phyloP scores from a whole-genome alignment of 495 filamentous ascomycete genomes.

The Neurospora sp. region DNA sequence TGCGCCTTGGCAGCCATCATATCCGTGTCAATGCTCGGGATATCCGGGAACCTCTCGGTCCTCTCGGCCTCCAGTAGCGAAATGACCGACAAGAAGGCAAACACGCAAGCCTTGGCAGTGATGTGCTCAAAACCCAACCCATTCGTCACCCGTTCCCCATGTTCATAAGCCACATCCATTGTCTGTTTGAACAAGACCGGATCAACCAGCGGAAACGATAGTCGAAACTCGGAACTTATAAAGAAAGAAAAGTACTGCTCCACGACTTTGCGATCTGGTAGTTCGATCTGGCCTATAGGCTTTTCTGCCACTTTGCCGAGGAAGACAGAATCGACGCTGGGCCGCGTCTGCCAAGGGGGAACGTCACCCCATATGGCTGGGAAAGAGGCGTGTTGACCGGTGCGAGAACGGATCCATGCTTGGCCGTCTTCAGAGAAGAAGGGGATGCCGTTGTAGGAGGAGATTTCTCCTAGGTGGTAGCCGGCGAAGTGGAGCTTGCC shows the following conservation, averaged over 20 bases:
- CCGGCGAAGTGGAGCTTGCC: conserved; percentile 40
- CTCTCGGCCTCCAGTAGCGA: conserved; percentile 16
- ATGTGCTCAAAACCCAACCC: conserved; percentile 5
- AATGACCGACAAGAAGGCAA: conserved; percentile 35
- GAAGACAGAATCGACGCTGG: not conserved
- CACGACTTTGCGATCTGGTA: conserved; percentile 6
- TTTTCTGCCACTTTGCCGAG: not conserved
- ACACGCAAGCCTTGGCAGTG: conserved; percentile 31
- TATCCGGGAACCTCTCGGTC: not conserved
- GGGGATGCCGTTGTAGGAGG: conserved; percentile 36
- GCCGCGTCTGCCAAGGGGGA: conserved; percentile 10
- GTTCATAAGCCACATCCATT: conserved; percentile 30
- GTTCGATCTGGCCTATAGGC: not conserved
- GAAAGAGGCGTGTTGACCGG: conserved; percentile 32
- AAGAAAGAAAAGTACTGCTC: conserved; percentile 14
- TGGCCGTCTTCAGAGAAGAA: conserved; percentile 36
- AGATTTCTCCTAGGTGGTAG: conserved; percentile 35
- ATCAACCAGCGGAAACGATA: conserved; percentile 37
- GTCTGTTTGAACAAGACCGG: conserved; percentile 30
- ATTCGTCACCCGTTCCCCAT: not conserved
- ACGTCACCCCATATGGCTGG: conserved; percentile 25
- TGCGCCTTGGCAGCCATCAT: conserved; percentile 27
- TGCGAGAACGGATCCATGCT: conserved; percentile 36
- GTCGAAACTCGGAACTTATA: conserved; percentile 20
- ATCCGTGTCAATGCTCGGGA: conserved; percentile 25